A percentile compares a stretch with the other conserved stretches of the same genome.
phyloP scores from a whole-genome alignment of 495 filamentous ascomycete genomes.

The Hypoxylon rickii region DNA sequence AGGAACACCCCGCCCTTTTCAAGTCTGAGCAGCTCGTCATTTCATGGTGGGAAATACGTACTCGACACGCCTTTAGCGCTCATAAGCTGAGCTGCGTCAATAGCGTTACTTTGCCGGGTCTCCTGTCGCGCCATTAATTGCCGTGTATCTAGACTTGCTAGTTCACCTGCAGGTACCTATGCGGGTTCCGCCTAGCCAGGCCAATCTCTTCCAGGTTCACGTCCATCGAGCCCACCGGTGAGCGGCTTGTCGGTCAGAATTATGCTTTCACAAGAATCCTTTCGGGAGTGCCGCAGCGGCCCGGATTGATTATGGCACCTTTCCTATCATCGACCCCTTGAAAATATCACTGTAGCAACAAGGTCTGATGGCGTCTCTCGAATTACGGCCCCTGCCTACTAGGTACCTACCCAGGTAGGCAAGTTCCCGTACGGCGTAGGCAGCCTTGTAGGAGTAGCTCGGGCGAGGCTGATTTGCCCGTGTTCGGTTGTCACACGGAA shows the following conservation, averaged over 20 bases:
- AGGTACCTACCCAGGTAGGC: too few species aligned
- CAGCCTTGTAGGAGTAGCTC: constrained; percentile 26
- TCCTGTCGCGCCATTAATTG: constrained; percentile 32
- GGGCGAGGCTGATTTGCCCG: constrained; percentile 11
- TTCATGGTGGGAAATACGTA: not conserved
- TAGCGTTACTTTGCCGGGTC: constrained; percentile 12
- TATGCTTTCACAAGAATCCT: constrained; percentile 30
- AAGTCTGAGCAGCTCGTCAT: not conserved
- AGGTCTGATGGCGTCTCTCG: constrained; percentile 15
- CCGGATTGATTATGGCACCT: constrained; percentile 20
- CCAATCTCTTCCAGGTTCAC: constrained; percentile 31
- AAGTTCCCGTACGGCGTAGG: constrained; percentile 9
- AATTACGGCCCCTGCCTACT: constrained; percentile 9
- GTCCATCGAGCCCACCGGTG: constrained; percentile 28
- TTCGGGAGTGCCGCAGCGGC: constrained; percentile 25
- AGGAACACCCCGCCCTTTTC: not conserved
- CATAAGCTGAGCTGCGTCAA: constrained; percentile 29
- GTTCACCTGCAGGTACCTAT: constrained; percentile 32
- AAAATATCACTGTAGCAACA: constrained; percentile 24
- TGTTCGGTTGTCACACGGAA: constrained; percentile 26
- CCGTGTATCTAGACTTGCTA: constrained; percentile 25
- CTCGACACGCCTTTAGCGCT: constrained; percentile 4
- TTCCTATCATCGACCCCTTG: constrained; percentile 14
- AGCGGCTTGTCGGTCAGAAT: constrained; percentile 26
- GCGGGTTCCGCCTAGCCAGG: constrained; percentile 18